Evolutionary conservation across 306 rosid genomes (phyloP).

Genomic region (Dryas alaskensis): DNA sequence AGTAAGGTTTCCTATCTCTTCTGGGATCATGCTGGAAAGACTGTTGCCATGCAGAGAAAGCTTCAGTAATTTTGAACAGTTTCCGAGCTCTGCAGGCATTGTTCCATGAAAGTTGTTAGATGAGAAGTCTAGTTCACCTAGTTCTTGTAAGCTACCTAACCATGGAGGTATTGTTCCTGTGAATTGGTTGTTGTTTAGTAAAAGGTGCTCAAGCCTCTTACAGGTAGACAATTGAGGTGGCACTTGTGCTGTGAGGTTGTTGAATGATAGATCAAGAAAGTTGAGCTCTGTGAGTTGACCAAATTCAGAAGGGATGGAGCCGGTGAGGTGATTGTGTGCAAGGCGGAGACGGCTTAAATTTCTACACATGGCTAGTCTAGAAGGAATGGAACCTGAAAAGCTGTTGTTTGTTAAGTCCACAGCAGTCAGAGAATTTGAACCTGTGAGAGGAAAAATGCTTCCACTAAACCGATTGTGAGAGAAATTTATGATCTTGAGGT

Average conservation of each 20-base stretch:
- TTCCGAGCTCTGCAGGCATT: constrained; percentile 68
- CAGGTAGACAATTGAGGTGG: constrained; percentile 57
- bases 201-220: constrained; percentile 59
- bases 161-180: constrained; percentile 58
- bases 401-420: constrained; percentile 92
- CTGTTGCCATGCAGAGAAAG: constrained; percentile 75
- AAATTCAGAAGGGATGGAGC: constrained; percentile 59
- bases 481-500: constrained; percentile 72
- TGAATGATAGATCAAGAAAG: constrained; percentile 79
- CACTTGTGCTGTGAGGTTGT: constrained; percentile 59
- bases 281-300: constrained; percentile 61
- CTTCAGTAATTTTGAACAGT: constrained; percentile 71
- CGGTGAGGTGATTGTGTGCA: constrained; percentile 61
- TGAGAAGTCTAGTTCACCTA: constrained; percentile 89
- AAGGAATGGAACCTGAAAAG: constrained; percentile 84
- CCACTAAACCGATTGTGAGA: constrained; percentile 82
- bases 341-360: constrained; percentile 80
- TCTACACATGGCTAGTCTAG: constrained; percentile 48
- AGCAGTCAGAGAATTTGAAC: constrained; percentile 52
- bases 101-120: constrained; percentile 61
- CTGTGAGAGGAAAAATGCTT: constrained; percentile 67
- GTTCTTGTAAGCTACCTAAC: constrained; percentile 61
- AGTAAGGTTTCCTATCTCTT: constrained; percentile 77
- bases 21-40: constrained; percentile 70
- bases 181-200: constrained; percentile 59